These are phyloP conservation scores for Arthromyces matolae DNA, from an alignment of 768 basidiomycete species.

Conservation along the genomic window DNA sequence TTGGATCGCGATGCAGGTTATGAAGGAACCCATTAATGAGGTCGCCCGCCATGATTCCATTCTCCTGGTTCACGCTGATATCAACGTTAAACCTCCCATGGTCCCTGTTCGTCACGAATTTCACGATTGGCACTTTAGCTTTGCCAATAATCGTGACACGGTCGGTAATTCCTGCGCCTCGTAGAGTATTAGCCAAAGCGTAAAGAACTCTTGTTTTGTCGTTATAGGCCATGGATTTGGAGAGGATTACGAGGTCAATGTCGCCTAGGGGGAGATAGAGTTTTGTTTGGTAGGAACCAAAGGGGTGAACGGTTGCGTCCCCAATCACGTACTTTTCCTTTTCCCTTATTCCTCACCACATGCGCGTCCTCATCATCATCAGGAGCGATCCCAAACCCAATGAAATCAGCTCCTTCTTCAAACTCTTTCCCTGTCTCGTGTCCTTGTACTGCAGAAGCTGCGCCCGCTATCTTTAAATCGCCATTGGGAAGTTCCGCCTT, in stretches of 20 bases:
- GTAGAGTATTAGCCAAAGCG: constrained; percentile 74
- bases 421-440: constrained; percentile 13
- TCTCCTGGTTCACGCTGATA: constrained; percentile 88
- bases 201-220: constrained; percentile 69
- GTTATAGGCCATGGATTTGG: constrained; percentile 65
- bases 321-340: constrained; percentile 36
- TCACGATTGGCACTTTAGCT: constrained; percentile 96
- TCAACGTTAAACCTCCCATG: constrained; percentile 86
- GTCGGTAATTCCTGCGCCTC: constrained; percentile 65
- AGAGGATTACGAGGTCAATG: constrained; percentile 92
- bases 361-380: constrained; percentile 5
- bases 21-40: constrained; percentile 80
- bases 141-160: constrained; percentile 85
- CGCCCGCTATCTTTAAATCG: no score
- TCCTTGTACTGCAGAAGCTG: not conserved
- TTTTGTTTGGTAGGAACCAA: constrained; percentile 92
- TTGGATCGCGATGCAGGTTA: constrained; percentile 39
- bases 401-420: constrained; percentile 30
- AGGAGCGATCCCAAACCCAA: constrained; percentile 18
- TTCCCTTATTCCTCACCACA: constrained; percentile 11
- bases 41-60: constrained; percentile 73
- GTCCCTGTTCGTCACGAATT: constrained; percentile 83
- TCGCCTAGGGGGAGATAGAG: constrained; percentile 92
- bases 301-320: constrained; percentile 79
- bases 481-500: no score